phyloP scores from a whole-genome alignment of 495 filamentous ascomycete species.

The Trichoderma parareesei region DNA sequence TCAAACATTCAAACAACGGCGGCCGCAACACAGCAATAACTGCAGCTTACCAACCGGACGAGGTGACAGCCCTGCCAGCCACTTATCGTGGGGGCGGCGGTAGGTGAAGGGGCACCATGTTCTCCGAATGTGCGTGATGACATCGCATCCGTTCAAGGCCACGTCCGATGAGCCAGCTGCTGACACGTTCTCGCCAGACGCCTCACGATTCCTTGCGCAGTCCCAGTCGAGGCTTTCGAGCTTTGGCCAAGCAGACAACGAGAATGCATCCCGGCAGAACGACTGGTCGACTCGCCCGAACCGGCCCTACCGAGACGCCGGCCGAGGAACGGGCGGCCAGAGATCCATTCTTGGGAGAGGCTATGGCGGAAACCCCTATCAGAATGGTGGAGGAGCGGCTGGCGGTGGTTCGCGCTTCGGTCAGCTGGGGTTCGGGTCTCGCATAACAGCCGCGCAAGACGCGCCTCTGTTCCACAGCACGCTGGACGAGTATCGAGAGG shows the following conservation, averaged over 20 bases:
- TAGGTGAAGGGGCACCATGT: conserved; percentile 50
- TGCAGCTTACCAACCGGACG: not conserved
- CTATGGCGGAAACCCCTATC: conserved; percentile 62
- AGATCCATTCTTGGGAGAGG: conserved; percentile 29
- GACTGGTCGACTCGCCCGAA: conserved; percentile 28
- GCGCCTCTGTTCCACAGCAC: conserved; percentile 88
- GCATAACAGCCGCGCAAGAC: conserved; percentile 53
- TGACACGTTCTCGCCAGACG: conserved; percentile 53
- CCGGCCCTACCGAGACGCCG: conserved; percentile 19
- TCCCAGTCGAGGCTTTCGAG: conserved; percentile 77
- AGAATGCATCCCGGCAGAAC: conserved; percentile 8
- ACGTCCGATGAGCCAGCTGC: not conserved
- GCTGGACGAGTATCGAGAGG: conserved; percentile 69
- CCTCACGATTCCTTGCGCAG: conserved; percentile 93
- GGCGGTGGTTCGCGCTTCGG: conserved; percentile 53
- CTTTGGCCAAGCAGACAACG: conserved; percentile 37
- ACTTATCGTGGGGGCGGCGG: conserved; percentile 11
- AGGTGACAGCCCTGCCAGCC: conserved; percentile 5
- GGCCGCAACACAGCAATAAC: not conserved
- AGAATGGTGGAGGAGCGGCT: conserved; percentile 30
- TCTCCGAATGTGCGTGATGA: conserved; percentile 83
- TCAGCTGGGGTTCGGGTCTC: conserved; percentile 68
- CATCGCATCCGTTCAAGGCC: not conserved
- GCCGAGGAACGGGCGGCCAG: conserved; percentile 11
- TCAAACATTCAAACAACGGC: not conserved